Evolutionary conservation across 257 asterid species (phyloP), one percentile per base, ranked within the genome.

Genomic region (Primulina eburnea): DNA sequence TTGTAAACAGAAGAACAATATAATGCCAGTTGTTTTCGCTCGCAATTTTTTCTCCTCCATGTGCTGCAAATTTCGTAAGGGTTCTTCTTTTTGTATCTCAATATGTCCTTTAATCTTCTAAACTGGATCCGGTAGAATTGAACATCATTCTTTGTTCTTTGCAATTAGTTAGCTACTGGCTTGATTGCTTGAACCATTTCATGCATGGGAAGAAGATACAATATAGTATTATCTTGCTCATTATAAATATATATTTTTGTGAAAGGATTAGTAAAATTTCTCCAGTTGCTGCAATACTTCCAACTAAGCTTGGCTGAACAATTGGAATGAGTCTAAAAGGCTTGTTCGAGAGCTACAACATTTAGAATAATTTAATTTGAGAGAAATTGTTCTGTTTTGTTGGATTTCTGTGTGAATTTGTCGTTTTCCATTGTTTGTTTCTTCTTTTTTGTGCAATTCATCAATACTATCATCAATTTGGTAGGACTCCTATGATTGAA

Each of bases 381-480:
- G 30, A 66, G 35, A 17, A 8, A 21, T 4, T 60, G 37, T 52
- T 40, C 26, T 28, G 10, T 60, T 28, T 32, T 56, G 12, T 61
- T 65, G 55, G 57, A 65, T 47, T 28, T 32, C 59, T 55, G 66
- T 57, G 3, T 70, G 50, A 58, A 52, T 69, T 55, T 73, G 58
- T 55, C 71, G 20, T 68, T 47, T 62, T 26, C 57, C 60, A 20
- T 73, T 8, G 16, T 40, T 63, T 14, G 53, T 10, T 30, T 47
- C 18, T 56, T 68, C 29, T 33, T 17, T 58, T 37, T 35, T 63
- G 59, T 70, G 62, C 64, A 12, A 53, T 61, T 73, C 33, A 64
- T 34, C 58, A 68, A 64, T 52, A 43, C 65, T 28, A 28, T 34
- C 59, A 65, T 24, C 63, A 37, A 8, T 64, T 30, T 71, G 62